Percentiles rank a stretch among this genome's conserved stretches.
These are phyloP conservation scores for Diaporthe eres DNA, from an alignment of 2,329 filamentous ascomycete species.

Conservation along the genomic window DNA sequence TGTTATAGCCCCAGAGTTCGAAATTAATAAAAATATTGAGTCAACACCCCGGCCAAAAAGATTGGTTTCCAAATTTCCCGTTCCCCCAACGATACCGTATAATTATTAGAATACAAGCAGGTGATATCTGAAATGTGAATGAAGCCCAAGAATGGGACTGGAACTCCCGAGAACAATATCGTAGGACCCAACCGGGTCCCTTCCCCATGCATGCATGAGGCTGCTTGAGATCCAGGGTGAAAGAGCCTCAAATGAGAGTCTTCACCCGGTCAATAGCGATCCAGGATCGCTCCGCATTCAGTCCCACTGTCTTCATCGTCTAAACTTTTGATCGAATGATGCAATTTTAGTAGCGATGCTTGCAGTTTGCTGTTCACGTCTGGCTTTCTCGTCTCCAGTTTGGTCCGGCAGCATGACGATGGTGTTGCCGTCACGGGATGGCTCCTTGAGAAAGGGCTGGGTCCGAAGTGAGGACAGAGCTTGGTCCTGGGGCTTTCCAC, in stretches of 20 bases:
- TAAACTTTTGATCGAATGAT: conserved; percentile 22
- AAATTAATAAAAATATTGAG: not conserved
- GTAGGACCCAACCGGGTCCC: too few relatives aligned
- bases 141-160: not conserved
- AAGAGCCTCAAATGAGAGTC: too few relatives aligned
- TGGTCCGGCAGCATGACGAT: conserved; percentile 23
- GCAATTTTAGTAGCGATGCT: conserved; percentile 13
- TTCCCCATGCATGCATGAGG: not conserved
- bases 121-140: too few relatives aligned
- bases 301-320: not conserved
- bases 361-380: conserved; percentile 5
- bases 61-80: too few relatives aligned
- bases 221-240: not conserved
- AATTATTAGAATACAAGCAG: not conserved
- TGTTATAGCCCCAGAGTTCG: not conserved
- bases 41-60: too few relatives aligned
- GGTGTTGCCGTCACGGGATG: conserved; percentile 12
- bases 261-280: not conserved
- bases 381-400: conserved; percentile 7
- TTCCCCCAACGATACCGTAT: too few relatives aligned
- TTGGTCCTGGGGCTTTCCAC: not conserved
- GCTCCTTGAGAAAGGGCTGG: conserved; percentile 5
- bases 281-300: not conserved
- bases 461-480: not conserved
- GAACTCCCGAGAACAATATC: too few relatives aligned